Evolutionary conservation across 805 yeast genomes (phyloP), one percentile per base, ranked within the genome.

Genomic region (Dipodascus albidus): DNA sequence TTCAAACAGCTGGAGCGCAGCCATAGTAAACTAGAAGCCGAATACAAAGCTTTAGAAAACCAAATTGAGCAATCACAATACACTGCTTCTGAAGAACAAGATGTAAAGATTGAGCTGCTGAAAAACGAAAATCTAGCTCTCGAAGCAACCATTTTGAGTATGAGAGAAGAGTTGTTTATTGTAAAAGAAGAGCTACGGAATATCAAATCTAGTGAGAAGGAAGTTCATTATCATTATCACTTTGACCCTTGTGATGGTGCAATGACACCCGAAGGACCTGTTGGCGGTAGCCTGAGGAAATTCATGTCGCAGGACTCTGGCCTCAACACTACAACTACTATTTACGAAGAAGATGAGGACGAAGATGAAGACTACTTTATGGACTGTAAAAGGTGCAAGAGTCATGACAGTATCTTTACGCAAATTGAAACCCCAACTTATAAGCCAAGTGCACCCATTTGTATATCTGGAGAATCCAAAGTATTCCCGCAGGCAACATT

Each of bases 391-490:
- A 4, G 44, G n/a, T 38, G 44, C 44, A 38, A 38, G n/a, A 38
- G 44, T 19, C 44, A 38, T 38, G 44, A 38, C 20, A 38, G 44
- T 14, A 38, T 38, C 17, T 38, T 38, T 19, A 38, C 44, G 6
- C 44, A 38, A 14, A 14, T 38, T 38, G 44, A 38, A 6, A 38
- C 44, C 8, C 44, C 44, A 4, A 6, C 20, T 19, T 38, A 38
- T 38, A 38, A 38, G 20, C 44, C 44, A 4, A n/a, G 20, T 14
- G 44, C 44, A n/a, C 14, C 44, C 17, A 38, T 38, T 17, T 38
- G 44, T 38, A 38, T 38, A 38, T 38, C 44, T 38, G 44, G 20
- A 38, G 44, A 14, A 38, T 38, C 44, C 20, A 38, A 38, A 38
- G 44, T 38, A 4, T 14, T n/a, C 14, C 44, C 44, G 6, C 17